Evolutionary conservation across 1,139 yeast genomes (phyloP).

Genomic region (Taphrina populina): DNA sequence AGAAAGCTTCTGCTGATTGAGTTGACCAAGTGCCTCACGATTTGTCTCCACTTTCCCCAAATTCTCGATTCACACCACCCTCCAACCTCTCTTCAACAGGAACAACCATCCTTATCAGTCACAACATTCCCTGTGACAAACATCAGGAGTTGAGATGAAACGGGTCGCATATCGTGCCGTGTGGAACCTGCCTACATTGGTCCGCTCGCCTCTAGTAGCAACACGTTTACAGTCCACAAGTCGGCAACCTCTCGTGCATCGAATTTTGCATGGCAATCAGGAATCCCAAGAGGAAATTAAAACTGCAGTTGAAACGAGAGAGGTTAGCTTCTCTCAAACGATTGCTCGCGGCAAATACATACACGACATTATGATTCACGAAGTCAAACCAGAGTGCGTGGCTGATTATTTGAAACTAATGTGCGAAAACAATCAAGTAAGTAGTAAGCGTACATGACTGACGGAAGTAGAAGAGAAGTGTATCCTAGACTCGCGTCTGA

Average conservation of each 20-base stretch:
- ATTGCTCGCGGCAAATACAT: conserved; percentile 50
- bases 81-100: too few species aligned
- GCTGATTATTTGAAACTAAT: conserved; percentile 46
- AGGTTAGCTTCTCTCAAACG: conserved; percentile 38
- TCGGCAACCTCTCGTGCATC: conserved; percentile 16
- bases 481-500: conserved; percentile 46
- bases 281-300: conserved; percentile 29
- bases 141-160: too few species aligned
- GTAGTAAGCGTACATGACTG: not conserved
- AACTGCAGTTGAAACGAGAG: conserved; percentile 31
- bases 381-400: conserved; percentile 46
- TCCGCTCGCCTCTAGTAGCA: not conserved
- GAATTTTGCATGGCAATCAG: conserved; percentile 31
- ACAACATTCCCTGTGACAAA: too few species aligned
- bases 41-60: too few species aligned
- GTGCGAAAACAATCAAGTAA: conserved; percentile 18
- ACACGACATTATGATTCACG: conserved; percentile 48
- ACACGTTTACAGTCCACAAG: conserved; percentile 7
- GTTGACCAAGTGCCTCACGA: too few species aligned
- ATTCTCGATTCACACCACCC: too few species aligned
- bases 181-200: too few species aligned
- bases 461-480: conserved; percentile 26
- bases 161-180: too few species aligned
- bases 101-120: too few species aligned
- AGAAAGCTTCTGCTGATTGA: too few species aligned